Percentiles rank a stretch among this genome's conserved stretches.
Conservation (phyloP, 768 basidiomycete genomes). For the Mycena alexandri region DNA sequence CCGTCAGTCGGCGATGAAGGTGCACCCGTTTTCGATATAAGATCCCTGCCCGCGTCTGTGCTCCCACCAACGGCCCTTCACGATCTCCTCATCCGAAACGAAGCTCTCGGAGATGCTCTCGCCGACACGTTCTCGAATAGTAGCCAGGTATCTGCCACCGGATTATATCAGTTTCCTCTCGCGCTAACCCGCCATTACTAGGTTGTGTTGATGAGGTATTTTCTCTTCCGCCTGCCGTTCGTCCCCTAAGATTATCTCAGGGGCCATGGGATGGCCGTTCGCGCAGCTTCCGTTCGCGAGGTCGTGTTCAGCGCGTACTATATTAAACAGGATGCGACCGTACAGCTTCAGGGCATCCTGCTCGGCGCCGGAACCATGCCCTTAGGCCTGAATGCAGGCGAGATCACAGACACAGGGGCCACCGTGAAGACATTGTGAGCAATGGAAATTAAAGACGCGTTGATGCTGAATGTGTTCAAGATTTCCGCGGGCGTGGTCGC, state of each 20-base stretch:
- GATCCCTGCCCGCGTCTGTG: slow-evolving; percentile 29
- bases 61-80: slow-evolving; percentile 30
- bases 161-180: too few relatives aligned
- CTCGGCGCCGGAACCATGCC: slow-evolving; percentile 1
- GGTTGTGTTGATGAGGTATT: slow-evolving; percentile 14
- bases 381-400: not conserved
- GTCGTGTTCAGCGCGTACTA: slow-evolving; percentile 14
- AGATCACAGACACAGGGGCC: slow-evolving; percentile 8
- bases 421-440: slow-evolving; percentile 7
- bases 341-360: slow-evolving; percentile 7
- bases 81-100: slow-evolving; percentile 37
- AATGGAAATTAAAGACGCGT: not conserved
- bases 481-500: slow-evolving; percentile 9
- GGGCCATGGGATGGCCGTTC: slow-evolving; percentile 14
- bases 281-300: slow-evolving; percentile 5
- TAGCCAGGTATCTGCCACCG: too few relatives aligned
- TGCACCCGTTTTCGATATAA: slow-evolving; percentile 38
- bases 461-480: slow-evolving; percentile 11
- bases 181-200: too few relatives aligned
- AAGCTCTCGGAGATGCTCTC: slow-evolving; percentile 37
- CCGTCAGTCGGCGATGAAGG: slow-evolving; percentile 32
- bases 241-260: too few relatives aligned
- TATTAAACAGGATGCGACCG: slow-evolving; percentile 6
- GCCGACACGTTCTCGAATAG: too few relatives aligned
- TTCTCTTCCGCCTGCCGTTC: too few relatives aligned